phyloP scores from a whole-genome alignment of 2,329 filamentous ascomycete species.

The Neopestalotiopsis sp. region DNA sequence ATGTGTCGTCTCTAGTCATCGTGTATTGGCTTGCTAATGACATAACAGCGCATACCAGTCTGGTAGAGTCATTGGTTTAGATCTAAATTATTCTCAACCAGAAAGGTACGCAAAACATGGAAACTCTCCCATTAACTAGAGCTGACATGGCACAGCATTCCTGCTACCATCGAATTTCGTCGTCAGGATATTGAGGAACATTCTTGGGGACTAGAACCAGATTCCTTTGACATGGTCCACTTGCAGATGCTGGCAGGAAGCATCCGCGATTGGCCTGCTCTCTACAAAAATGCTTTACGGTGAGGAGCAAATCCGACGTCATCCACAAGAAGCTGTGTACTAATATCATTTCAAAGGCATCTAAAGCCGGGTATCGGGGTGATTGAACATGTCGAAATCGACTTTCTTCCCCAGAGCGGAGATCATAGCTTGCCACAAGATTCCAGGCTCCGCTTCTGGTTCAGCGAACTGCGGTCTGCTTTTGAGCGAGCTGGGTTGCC shows the following conservation, averaged over 20 bases:
- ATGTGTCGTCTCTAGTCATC: neutral
- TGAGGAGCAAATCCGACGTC: conserved; percentile 44
- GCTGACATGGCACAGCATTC: conserved; percentile 60
- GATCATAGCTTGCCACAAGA: conserved; percentile 64
- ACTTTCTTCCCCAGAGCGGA: conserved; percentile 77
- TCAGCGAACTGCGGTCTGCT: conserved; percentile 68
- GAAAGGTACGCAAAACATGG: conserved; percentile 31
- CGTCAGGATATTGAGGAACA: conserved; percentile 79
- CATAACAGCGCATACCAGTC: neutral
- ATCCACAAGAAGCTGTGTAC: conserved; percentile 17
- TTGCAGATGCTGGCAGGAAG: conserved; percentile 80
- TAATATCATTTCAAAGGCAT: conserved; percentile 59
- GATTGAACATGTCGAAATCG: conserved; percentile 89
- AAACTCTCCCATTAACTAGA: neutral
- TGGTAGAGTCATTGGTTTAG: conserved; percentile 40
- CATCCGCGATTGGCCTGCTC: conserved; percentile 74
- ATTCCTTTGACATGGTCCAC: conserved; percentile 83
- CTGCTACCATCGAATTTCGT: conserved; percentile 70
- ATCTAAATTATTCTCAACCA: conserved; percentile 44
- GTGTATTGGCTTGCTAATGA: conserved; percentile 15
- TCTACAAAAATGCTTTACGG: conserved; percentile 75
- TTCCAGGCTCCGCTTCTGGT: conserved; percentile 72
- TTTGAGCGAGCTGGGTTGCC: conserved; percentile 70
- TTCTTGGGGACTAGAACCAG: conserved; percentile 60
- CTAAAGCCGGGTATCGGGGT: conserved; percentile 76